Base-by-base conservation (phyloP, 108 stramenopile species). In the Cyclostephanos tholiformis region DNA sequence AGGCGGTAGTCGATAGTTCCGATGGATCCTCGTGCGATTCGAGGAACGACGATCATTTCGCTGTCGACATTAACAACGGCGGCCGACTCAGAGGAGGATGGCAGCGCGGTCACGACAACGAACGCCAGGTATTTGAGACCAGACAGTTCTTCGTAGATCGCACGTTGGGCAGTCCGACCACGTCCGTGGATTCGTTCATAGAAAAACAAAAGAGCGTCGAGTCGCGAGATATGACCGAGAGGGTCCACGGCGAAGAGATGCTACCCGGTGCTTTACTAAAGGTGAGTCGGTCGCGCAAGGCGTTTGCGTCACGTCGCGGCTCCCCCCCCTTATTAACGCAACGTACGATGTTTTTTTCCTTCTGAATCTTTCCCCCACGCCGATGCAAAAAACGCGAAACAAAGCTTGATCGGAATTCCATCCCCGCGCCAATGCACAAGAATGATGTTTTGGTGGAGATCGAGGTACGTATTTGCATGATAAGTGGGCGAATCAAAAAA, bases 391-490 rank as follows among this genome's bases (percentile, higher is more conserved):
- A 32, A 32, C 32, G 32, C 16, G 16, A 46, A 46, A 41, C 4
- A 46, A 27, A 58, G 62, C 50, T 81, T 62, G 80, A 81, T 58
- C 56, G 74, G 36, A 69, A 81, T 62, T 74, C 69, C 65, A 74
- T 81, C 29, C 80, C 80, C 0, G 64, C 57, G 55, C 73, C 74
- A 13, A 69, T 69, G 46, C 74, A 81, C 26, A 70, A 75, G 70
- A 81, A 81, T 50, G 80, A 81, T 75, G 50, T 81, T 1, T 56
- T 81, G 50, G 69, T 81, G 4, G 73, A 75, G 58, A 81, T 81
- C 36, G 80, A 81, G 62, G 76, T 77, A 22, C 20, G 76, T 77
- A 7, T 23, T n/a, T 58, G 30, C 26, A 27, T 11, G 23, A 55
- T 26, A 9, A 46, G 23, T 55, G 1, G 26, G 23, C 23, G 23